phyloP scores from a whole-genome alignment of 1,284 basidiomycete species.

The Ustilago tritici region DNA sequence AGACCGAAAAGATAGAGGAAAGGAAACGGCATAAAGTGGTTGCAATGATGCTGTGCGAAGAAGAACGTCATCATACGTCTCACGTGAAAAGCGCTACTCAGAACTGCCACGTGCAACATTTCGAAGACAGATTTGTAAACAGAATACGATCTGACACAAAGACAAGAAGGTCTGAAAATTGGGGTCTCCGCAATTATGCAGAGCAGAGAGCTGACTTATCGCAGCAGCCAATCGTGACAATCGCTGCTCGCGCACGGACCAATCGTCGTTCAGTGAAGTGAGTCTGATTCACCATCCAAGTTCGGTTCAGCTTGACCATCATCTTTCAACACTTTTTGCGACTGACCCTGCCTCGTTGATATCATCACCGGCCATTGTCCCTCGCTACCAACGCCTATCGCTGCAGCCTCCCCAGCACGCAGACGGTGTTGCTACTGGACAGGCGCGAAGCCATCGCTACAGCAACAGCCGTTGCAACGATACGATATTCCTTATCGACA shows the following conservation, averaged over 20 bases:
- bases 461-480: no score
- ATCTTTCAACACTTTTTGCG: not conserved
- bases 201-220: not conserved
- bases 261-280: not conserved
- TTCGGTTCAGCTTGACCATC: not conserved
- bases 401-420: not conserved
- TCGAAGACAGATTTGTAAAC: not conserved
- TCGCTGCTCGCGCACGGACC: not conserved
- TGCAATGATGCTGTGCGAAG: not conserved
- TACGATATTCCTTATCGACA: no score
- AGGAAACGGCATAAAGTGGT: not conserved
- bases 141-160: not conserved
- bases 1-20: not conserved
- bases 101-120: constrained; percentile 1
- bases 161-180: not conserved
- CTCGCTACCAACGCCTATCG: not conserved
- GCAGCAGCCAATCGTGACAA: not conserved
- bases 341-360: not conserved
- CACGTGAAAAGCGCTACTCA: not conserved
- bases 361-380: not conserved
- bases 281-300: not conserved
- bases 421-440: no score
- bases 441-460: no score
- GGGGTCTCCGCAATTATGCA: constrained; percentile 6
- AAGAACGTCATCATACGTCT: constrained; percentile 1